Conservation (phyloP, 495 filamentous ascomycete species). For the Penicillium taxi region DNA sequence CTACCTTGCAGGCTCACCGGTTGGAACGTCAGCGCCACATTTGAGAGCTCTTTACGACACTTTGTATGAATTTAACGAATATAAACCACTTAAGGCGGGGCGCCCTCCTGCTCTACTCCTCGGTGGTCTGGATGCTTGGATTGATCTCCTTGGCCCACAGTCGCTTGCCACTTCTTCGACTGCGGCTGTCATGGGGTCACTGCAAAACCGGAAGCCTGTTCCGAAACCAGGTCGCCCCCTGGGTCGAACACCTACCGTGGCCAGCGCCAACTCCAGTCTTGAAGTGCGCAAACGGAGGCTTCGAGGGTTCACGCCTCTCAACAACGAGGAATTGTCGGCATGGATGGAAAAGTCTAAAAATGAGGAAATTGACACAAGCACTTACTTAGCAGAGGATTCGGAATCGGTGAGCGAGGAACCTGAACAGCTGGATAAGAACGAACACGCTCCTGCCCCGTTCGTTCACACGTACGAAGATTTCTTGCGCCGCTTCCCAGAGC, state of each 20-base stretch:
- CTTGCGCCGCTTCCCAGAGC: conserved; percentile 69
- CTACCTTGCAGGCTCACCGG: conserved; percentile 40
- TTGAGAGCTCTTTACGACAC: conserved; percentile 68
- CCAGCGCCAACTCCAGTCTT: conserved; percentile 45
- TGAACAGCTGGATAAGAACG: conserved; percentile 27
- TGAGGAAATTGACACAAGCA: conserved; percentile 43
- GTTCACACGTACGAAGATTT: conserved; percentile 65
- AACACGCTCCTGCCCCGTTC: conserved; percentile 36
- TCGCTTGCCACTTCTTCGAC: conserved; percentile 55
- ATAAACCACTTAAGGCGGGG: conserved; percentile 56
- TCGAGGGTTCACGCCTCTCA: conserved; percentile 51
- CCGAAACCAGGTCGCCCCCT: conserved; percentile 41
- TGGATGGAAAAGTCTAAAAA: conserved; percentile 54
- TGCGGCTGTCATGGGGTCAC: conserved; percentile 39
- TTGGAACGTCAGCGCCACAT: conserved; percentile 46
- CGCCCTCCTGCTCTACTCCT: conserved; percentile 64
- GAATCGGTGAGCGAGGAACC: conserved; percentile 32
- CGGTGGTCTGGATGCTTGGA: conserved; percentile 83
- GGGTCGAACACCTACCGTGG: conserved; percentile 43
- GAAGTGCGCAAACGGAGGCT: conserved; percentile 49
- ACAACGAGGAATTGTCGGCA: conserved; percentile 51
- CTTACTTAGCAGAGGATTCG: conserved; percentile 34
- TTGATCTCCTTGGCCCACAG: conserved; percentile 62
- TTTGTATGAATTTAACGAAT: conserved; percentile 73
- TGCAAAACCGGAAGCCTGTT: conserved; percentile 30